Conservation (phyloP, 1,284 basidiomycete genomes). For the Stygiomarasmius scandens region DNA sequence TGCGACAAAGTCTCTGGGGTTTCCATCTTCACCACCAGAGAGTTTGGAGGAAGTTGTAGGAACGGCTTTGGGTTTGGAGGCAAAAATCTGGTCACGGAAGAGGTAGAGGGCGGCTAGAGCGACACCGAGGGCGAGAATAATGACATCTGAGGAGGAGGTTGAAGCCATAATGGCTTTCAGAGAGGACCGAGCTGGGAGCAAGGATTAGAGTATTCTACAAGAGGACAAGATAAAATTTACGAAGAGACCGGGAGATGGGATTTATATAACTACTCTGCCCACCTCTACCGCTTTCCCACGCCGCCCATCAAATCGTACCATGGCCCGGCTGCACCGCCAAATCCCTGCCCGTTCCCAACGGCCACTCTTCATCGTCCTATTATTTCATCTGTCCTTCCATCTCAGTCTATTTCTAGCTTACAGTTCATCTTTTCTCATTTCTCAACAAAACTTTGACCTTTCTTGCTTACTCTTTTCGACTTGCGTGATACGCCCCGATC, state of each 20-base stretch:
- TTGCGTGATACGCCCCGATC: background rate
- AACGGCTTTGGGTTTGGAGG: slow-evolving; percentile 59
- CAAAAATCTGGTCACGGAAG: slow-evolving; percentile 77
- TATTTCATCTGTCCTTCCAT: background rate
- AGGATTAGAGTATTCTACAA: slow-evolving; percentile 32
- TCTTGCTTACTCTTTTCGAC: slow-evolving; percentile 6
- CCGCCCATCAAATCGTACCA: background rate
- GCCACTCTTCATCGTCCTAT: background rate
- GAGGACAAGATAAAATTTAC: slow-evolving; percentile 5
- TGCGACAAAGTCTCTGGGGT: slow-evolving; percentile 86
- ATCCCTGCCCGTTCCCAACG: background rate
- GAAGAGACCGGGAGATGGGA: background rate
- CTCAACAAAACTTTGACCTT: background rate
- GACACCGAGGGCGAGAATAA: slow-evolving; percentile 71
- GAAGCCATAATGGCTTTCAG: slow-evolving; percentile 46
- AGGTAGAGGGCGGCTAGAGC: slow-evolving; percentile 75
- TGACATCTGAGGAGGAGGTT: slow-evolving; percentile 61
- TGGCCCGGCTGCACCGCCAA: background rate
- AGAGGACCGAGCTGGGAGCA: slow-evolving; percentile 33
- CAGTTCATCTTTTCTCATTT: too few relatives aligned
- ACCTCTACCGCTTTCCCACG: background rate
- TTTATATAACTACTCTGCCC: background rate
- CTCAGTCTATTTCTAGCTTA: too few relatives aligned
- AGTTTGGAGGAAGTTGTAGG: slow-evolving; percentile 46
- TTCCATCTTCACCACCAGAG: slow-evolving; percentile 63